Conservation (phyloP, 2,329 filamentous ascomycete species). For the Monosporascus sp. region DNA sequence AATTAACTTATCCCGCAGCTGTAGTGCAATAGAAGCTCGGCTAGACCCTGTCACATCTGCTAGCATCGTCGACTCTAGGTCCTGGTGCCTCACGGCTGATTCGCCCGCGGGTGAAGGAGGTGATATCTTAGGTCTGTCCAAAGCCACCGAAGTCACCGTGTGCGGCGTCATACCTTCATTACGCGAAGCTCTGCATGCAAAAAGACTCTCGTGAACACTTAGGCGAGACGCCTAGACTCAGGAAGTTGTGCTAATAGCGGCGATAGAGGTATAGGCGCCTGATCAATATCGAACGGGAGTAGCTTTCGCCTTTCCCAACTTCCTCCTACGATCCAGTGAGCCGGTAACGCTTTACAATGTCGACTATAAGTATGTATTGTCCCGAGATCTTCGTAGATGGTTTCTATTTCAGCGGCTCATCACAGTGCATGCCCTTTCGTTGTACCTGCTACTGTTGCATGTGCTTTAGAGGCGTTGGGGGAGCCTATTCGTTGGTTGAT, state of each 20-base stretch:
- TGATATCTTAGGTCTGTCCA: too few species aligned
- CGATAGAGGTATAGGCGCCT: not conserved
- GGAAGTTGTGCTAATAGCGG: not conserved
- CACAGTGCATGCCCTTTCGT: not conserved
- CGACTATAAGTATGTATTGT: not conserved
- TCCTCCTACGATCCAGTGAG: too few species aligned
- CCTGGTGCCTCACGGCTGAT: not conserved
- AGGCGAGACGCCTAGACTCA: not conserved
- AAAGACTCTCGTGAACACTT: not conserved
- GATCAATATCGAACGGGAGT: not conserved
- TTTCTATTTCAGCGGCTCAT: not conserved
- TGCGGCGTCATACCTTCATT: not conserved
- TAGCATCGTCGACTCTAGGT: not conserved
- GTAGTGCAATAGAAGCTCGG: not conserved
- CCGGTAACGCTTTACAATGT: not conserved
- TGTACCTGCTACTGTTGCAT: not conserved
- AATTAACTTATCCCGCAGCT: not conserved
- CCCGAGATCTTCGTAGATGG: not conserved
- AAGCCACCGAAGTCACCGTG: not conserved
- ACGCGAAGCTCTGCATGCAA: not conserved
- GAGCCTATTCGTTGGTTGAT: not conserved
- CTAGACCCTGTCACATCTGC: not conserved
- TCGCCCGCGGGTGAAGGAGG: not conserved
- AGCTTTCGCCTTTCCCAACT: not conserved
- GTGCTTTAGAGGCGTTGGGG: not conserved